These are phyloP conservation scores for Mucor irregularis DNA, from an alignment of 371 early-diverging fungal genomes.

Conservation along the genomic window DNA sequence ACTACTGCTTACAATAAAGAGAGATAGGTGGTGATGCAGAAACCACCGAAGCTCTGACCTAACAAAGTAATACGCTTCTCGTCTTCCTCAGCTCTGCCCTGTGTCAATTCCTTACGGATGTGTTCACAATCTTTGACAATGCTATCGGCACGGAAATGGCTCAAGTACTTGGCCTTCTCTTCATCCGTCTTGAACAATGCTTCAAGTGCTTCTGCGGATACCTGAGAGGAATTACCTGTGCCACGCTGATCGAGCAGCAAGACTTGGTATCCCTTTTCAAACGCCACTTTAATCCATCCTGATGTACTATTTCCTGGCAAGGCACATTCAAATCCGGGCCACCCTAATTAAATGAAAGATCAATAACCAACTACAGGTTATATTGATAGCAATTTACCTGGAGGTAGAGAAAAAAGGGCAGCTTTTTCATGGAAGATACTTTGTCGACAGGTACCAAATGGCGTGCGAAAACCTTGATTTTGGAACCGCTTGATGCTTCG, in stretches of 20 bases:
- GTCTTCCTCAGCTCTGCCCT: slow-evolving; percentile 19
- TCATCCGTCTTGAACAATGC: slow-evolving; percentile 40
- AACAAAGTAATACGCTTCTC: slow-evolving; percentile 48
- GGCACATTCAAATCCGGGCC: slow-evolving; percentile 65
- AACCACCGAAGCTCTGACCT: slow-evolving; percentile 79
- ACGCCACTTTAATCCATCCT: slow-evolving; percentile 69
- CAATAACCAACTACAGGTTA: background rate
- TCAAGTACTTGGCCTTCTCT: slow-evolving; percentile 63
- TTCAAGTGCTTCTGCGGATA: slow-evolving; percentile 57
- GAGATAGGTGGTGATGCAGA: slow-evolving; percentile 73
- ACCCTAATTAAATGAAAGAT: slow-evolving; percentile 32
- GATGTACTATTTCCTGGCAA: slow-evolving; percentile 48
- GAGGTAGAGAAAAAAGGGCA: slow-evolving; percentile 62
- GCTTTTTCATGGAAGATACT: slow-evolving; percentile 40
- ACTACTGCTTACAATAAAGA: slow-evolving; percentile 59
- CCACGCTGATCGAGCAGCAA: slow-evolving; percentile 76
- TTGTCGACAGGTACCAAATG: slow-evolving; percentile 60
- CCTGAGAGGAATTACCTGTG: slow-evolving; percentile 67
- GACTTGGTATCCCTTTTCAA: slow-evolving; percentile 65
- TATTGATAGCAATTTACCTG: slow-evolving; percentile 38
- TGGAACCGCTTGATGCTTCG: slow-evolving; percentile 23
- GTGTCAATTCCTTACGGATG: slow-evolving; percentile 60
- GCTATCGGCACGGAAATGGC: slow-evolving; percentile 72
- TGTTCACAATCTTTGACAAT: slow-evolving; percentile 73
- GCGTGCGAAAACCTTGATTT: slow-evolving; percentile 56